Conservation (phyloP, 768 basidiomycete species). For the Amanita phalloides region DNA sequence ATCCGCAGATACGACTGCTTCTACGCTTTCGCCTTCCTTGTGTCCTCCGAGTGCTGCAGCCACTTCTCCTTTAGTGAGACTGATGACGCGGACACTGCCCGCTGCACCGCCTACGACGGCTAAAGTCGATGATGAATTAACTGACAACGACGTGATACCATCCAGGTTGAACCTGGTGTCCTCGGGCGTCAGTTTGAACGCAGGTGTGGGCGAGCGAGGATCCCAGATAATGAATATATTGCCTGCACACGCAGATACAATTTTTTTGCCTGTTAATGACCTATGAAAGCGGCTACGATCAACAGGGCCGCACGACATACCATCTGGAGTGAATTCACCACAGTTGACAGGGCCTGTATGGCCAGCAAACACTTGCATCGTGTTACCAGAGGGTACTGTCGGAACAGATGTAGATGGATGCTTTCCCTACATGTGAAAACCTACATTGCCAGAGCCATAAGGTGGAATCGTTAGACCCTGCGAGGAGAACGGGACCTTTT, state of each 20-base stretch:
- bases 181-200: conserved; percentile 67
- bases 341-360: conserved; percentile 79
- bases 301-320: conserved; percentile 21
- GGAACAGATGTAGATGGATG: neutral
- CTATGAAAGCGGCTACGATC: neutral
- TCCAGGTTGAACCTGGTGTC: conserved; percentile 72
- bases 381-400: conserved; percentile 86
- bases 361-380: conserved; percentile 92
- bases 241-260: conserved; percentile 78
- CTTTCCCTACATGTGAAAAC: conserved; percentile 14
- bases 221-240: conserved; percentile 88
- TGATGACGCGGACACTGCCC: conserved; percentile 82
- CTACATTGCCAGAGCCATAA: conserved; percentile 97
- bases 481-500: conserved; percentile 77
- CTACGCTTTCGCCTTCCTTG: conserved; percentile 78
- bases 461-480: conserved; percentile 87
- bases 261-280: conserved; percentile 57
- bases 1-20: conserved; percentile 78
- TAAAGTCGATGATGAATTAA: conserved; percentile 82
- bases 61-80: conserved; percentile 78
- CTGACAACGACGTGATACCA: conserved; percentile 78
- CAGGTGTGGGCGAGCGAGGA: conserved; percentile 62
- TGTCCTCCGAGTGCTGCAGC: conserved; percentile 75
- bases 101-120: conserved; percentile 82
- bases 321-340: conserved; percentile 89